phyloP scores from a whole-genome alignment of 2,329 filamentous ascomycete genomes.

The Herpotrichia juniperi region DNA sequence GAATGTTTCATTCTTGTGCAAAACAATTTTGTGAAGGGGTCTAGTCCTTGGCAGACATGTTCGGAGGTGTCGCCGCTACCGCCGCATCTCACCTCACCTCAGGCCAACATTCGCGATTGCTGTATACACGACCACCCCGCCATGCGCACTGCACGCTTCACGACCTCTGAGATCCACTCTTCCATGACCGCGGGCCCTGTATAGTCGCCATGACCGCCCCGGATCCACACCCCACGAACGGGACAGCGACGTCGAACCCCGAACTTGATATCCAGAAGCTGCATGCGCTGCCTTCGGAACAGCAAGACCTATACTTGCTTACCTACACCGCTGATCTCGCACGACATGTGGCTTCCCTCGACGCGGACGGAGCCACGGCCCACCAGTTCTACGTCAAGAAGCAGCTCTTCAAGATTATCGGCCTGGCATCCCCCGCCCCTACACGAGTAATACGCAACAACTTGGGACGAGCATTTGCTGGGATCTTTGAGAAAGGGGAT shows the following conservation, averaged over 20 bases:
- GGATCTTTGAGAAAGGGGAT: conserved; percentile 84
- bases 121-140: conserved; percentile 20
- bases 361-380: conserved; percentile 79
- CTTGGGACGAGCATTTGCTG: conserved; percentile 80
- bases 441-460: conserved; percentile 91
- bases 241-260: conserved; percentile 57
- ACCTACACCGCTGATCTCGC: conserved; percentile 84
- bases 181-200: conserved; percentile 15
- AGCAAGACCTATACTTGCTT: conserved; percentile 93
- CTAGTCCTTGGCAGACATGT: neutral
- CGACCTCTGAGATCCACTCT: conserved; percentile 3
- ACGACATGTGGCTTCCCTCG: conserved; percentile 77
- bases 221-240: conserved; percentile 39
- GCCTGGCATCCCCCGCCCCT: conserved; percentile 78
- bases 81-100: neutral
- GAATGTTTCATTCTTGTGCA: neutral
- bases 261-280: conserved; percentile 92
- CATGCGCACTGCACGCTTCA: conserved; percentile 24
- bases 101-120: neutral
- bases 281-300: conserved; percentile 85
- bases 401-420: conserved; percentile 92
- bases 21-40: neutral
- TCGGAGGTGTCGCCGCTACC: conserved; percentile 1
- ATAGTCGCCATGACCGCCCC: conserved; percentile 31
- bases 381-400: conserved; percentile 93